phyloP scores from a whole-genome alignment of 2,329 filamentous ascomycete species.

The Fusarium austroafricanum region DNA sequence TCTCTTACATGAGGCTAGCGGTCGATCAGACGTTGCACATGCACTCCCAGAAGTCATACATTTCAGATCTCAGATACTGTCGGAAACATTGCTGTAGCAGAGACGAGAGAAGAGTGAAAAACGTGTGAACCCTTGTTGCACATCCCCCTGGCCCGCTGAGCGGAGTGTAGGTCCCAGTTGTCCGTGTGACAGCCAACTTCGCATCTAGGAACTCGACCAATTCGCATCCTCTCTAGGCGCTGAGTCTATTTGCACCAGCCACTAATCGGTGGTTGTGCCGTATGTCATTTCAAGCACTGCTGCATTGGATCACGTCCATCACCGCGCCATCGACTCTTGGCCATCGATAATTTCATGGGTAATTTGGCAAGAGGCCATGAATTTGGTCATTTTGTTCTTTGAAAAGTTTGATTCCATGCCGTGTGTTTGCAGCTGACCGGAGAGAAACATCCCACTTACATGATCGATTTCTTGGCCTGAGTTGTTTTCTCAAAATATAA shows the following conservation, averaged over 20 bases:
- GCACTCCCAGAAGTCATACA: conserved; percentile 23
- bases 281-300: conserved; percentile 32
- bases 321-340: conserved; percentile 44
- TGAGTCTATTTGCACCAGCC: conserved; percentile 38
- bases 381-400: conserved; percentile 20
- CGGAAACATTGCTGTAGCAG: conserved; percentile 21
- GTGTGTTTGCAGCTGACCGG: conserved; percentile 10
- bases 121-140: conserved; percentile 40
- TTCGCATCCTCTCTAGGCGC: conserved; percentile 44
- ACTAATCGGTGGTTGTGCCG: conserved; percentile 32
- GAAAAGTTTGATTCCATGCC: conserved; percentile 16
- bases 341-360: conserved; percentile 20
- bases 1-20: conserved; percentile 36
- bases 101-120: conserved; percentile 16
- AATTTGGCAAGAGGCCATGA: conserved; percentile 15
- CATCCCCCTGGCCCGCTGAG: conserved; percentile 42
- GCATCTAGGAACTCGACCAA: conserved; percentile 29
- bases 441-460: conserved; percentile 40
- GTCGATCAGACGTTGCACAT: conserved; percentile 43
- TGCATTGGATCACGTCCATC: conserved; percentile 41
- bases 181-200: conserved; percentile 30
- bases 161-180: conserved; percentile 25
- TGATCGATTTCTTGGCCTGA: conserved; percentile 19
- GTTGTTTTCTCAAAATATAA: conserved; percentile 10
- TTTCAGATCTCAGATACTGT: conserved; percentile 34